Percentiles rank a stretch among this genome's conserved stretches.
These are phyloP conservation scores for Pleurotus cornucopiae DNA, from an alignment of 768 basidiomycete genomes.

Conservation along the genomic window DNA sequence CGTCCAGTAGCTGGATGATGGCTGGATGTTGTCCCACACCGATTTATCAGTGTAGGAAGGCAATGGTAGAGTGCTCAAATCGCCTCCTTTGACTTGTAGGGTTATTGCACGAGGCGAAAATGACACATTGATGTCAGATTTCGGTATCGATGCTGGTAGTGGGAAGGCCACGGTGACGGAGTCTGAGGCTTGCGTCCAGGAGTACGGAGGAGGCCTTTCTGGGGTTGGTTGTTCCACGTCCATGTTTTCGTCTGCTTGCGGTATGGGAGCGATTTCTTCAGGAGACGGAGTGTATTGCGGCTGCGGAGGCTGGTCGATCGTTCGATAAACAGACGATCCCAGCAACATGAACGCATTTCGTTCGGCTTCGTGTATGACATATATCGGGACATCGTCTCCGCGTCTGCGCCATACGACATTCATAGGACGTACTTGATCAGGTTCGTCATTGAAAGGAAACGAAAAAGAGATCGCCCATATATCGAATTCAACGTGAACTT, in stretches of 20 bases:
- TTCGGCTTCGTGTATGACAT: conserved; percentile 41
- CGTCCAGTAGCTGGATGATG: conserved; percentile 87
- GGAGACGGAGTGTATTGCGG: conserved; percentile 51
- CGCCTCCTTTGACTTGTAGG: conserved; percentile 46
- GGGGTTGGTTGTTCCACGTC: conserved; percentile 32
- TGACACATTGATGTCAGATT: conserved; percentile 58
- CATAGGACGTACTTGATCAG: conserved; percentile 31
- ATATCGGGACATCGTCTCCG: conserved; percentile 68
- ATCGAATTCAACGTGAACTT: conserved; percentile 48
- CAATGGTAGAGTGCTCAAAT: conserved; percentile 30
- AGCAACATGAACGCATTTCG: conserved; percentile 50
- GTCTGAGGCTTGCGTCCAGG: conserved; percentile 88
- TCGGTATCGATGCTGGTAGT: conserved; percentile 66
- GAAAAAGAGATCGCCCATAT: conserved; percentile 57
- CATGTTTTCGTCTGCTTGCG: conserved; percentile 55
- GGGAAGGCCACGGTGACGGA: conserved; percentile 81
- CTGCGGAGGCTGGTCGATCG: conserved; percentile 25
- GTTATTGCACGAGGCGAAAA: conserved; percentile 67
- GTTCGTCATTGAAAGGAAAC: conserved; percentile 32
- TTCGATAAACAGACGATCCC: conserved; percentile 53
- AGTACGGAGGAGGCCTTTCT: conserved; percentile 72
- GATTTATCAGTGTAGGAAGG: conserved; percentile 59
- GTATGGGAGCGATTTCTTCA: conserved; percentile 69
- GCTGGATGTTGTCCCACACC: conserved; percentile 78
- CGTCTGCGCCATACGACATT: conserved; percentile 66